Base-by-base conservation (phyloP, 768 basidiomycete species). In the Chiua virens region DNA sequence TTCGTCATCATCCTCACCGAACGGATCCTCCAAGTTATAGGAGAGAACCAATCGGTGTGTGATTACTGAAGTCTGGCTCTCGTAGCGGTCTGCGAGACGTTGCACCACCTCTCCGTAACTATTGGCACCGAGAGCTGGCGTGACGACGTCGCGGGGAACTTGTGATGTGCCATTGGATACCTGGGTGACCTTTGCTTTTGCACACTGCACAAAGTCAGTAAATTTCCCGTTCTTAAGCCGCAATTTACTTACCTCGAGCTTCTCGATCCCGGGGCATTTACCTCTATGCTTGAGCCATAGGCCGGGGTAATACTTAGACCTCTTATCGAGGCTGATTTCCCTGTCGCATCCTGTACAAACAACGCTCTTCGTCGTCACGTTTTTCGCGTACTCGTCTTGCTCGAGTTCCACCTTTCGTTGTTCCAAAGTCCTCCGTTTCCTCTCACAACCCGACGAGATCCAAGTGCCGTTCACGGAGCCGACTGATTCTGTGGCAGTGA, bases 231-330 rank as follows among this genome's bases (percentile, higher is more conserved):
- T 47, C 18, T 37, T 18, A 22, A 27, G 9, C 11, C 14, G 7
- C 41, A 21, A 15, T 15, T 17, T 14, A 51, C 69, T 63, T 15
- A 71, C 67, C 61, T 69, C 57, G 3, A 61, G 47, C 34, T 53
- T 57, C 40, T 54, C 52, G 36, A 68, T 53, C 23, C 44, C 18
- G 22, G 53, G 57, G 35, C 71, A 71, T 50, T 70, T 70, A 3
- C 50, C 23, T 37, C 49, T 61, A 47, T 71, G 70, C 51, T 71
- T 71, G 44, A 43, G 34, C 70, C 70, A 71, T 8, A 71, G 36
- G 8, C 70, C 70, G 15, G 70, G 68, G 37, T 71, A 73, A 54
- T 73, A 73, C 22, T 53, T 45, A 3, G 63, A 69, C 38, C 70
- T 48, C 47, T 67, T 69, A 41, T 71, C 71, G 14, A 71, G 64